These are phyloP conservation scores for Diutina catenulata DNA, from an alignment of 1,139 yeast genomes.

Conservation along the genomic window DNA sequence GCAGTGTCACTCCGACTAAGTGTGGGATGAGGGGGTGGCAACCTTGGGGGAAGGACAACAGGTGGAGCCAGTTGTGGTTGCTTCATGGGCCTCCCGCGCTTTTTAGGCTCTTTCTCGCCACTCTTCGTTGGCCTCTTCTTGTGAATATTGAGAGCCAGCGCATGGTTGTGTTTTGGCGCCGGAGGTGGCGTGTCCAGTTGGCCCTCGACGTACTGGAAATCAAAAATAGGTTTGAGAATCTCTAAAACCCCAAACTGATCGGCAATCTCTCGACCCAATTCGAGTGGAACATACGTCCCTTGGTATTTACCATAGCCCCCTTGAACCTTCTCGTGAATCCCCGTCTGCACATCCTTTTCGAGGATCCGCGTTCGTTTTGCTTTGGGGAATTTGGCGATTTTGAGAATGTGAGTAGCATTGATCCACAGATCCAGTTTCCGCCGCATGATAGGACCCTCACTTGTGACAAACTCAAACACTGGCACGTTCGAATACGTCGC, in stretches of 20 bases:
- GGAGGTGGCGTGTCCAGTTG: slow-evolving; percentile 59
- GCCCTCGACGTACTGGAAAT: slow-evolving; percentile 46
- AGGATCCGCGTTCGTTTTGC: slow-evolving; percentile 75
- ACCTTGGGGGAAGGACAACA: neutral
- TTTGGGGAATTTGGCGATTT: slow-evolving; percentile 79
- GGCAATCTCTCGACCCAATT: slow-evolving; percentile 39
- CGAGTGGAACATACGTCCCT: slow-evolving; percentile 86
- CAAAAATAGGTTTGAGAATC: slow-evolving; percentile 56
- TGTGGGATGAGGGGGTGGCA: neutral
- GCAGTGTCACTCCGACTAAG: neutral
- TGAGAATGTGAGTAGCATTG: slow-evolving; percentile 84
- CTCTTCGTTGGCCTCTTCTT: slow-evolving; percentile 11
- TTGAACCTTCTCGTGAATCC: slow-evolving; percentile 83
- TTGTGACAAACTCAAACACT: slow-evolving; percentile 57
- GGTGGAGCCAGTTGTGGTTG: neutral
- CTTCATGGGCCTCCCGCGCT: slow-evolving; percentile 35
- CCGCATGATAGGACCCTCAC: slow-evolving; percentile 76
- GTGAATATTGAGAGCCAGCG: slow-evolving; percentile 38
- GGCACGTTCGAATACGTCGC: slow-evolving; percentile 67
- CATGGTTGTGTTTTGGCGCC: slow-evolving; percentile 77
- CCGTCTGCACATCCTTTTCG: slow-evolving; percentile 80
- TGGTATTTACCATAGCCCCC: slow-evolving; percentile 94
- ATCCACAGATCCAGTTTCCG: slow-evolving; percentile 71
- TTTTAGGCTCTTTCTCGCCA: slow-evolving; percentile 18
- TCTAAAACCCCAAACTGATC: slow-evolving; percentile 53